Evolutionary conservation across 2,329 filamentous ascomycete species (phyloP).

Genomic region (Neoarthrinium moseri): DNA sequence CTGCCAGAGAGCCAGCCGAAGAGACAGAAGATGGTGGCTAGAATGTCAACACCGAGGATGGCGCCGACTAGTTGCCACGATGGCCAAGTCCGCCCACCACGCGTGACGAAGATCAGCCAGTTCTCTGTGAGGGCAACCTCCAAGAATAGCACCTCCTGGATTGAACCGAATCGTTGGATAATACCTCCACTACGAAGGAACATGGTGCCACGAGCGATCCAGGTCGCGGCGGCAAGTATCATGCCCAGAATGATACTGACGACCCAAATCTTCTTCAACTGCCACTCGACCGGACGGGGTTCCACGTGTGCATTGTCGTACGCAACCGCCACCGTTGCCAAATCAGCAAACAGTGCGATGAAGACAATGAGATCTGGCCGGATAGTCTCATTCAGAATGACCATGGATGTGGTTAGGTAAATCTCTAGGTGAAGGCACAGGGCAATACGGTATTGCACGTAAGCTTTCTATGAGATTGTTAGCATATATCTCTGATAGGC

Average conservation of each 20-base stretch:
- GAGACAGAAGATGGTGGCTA: constrained; percentile 71
- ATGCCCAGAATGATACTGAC: constrained; percentile 68
- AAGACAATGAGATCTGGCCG: constrained; percentile 73
- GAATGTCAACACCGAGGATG: constrained; percentile 68
- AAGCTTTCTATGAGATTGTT: constrained; percentile 53
- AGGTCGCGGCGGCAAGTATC: constrained; percentile 68
- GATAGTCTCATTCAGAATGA: constrained; percentile 77
- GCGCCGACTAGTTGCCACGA: constrained; percentile 72
- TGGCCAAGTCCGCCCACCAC: constrained; percentile 70
- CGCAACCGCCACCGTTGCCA: constrained; percentile 75
- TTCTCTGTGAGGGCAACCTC: constrained; percentile 73
- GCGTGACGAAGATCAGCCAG: constrained; percentile 78
- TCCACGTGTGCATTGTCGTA: constrained; percentile 80
- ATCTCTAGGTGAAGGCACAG: constrained; percentile 73
- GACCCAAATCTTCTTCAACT: constrained; percentile 79
- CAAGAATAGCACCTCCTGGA: constrained; percentile 74
- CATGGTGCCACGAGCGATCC: constrained; percentile 70
- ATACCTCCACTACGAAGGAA: constrained; percentile 70
- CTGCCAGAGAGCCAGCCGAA: constrained; percentile 67
- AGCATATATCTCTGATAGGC: too few species aligned
- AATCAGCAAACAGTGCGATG: constrained; percentile 75
- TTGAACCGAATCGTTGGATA: constrained; percentile 71
- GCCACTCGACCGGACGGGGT: constrained; percentile 74
- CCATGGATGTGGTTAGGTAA: constrained; percentile 75
- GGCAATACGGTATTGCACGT: constrained; percentile 75